phyloP scores from a whole-genome alignment of 768 basidiomycete genomes.

The Panaeolus papilionaceus region DNA sequence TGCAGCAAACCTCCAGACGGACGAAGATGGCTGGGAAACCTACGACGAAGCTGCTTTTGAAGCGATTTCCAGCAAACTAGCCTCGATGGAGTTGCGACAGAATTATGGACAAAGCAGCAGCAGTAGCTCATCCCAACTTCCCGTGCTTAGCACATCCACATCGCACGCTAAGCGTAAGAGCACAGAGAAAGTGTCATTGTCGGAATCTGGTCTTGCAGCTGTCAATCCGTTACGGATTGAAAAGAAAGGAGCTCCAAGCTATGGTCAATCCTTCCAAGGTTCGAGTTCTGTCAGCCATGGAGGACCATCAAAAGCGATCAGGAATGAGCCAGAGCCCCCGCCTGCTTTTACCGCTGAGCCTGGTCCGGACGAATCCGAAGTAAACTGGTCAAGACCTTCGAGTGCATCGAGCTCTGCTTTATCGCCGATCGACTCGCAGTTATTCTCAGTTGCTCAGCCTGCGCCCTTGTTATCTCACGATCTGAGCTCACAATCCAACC shows the following conservation, averaged over 20 bases:
- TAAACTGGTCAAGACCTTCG: slow-evolving; percentile 10
- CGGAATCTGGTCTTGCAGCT: slow-evolving; percentile 17
- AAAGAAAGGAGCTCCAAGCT: slow-evolving; percentile 29
- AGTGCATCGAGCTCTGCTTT: slow-evolving; percentile 8
- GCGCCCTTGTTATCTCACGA: background rate
- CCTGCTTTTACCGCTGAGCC: slow-evolving; percentile 9
- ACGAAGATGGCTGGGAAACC: slow-evolving; percentile 54
- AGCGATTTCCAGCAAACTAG: slow-evolving; percentile 9
- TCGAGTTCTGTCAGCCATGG: slow-evolving; percentile 4
- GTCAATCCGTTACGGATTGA: slow-evolving; percentile 32
- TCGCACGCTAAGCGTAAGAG: background rate
- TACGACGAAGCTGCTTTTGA: slow-evolving; percentile 47
- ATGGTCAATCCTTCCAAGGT: slow-evolving; percentile 13
- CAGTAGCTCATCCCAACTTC: slow-evolving; percentile 14
- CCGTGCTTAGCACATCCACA: slow-evolving; percentile 1
- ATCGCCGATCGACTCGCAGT: background rate
- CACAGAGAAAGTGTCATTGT: background rate
- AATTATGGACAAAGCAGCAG: slow-evolving; percentile 2
- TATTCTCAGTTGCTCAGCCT: background rate
- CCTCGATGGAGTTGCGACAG: slow-evolving; percentile 16
- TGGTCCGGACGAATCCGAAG: slow-evolving; percentile 9
- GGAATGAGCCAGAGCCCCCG: slow-evolving; percentile 16
- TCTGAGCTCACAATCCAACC: background rate
- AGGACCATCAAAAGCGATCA: background rate
- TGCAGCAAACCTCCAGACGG: slow-evolving; percentile 25